Conservation (phyloP, 306 rosid species). For the Sophora flavescens region DNA sequence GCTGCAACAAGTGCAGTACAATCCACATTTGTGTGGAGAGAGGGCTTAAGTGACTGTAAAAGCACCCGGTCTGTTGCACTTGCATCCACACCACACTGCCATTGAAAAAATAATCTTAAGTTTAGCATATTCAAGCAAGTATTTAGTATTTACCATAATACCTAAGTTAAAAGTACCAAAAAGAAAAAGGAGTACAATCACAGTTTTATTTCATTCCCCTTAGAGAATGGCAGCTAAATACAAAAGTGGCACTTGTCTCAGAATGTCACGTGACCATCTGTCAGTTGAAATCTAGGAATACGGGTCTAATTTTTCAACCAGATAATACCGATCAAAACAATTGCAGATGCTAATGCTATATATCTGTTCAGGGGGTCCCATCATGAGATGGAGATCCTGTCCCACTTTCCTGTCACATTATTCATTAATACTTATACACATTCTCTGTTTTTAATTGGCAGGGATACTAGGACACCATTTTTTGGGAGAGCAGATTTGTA, state of each 20-base stretch:
- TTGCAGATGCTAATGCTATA: not conserved
- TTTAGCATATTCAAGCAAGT: slow-evolving; percentile 36
- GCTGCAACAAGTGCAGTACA: slow-evolving; percentile 91
- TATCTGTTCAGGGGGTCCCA: not conserved
- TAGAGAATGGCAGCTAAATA: not conserved
- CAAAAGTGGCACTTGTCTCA: not conserved
- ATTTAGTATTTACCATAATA: slow-evolving; percentile 15
- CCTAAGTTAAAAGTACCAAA: slow-evolving; percentile 2
- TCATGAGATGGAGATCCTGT: too few species aligned
- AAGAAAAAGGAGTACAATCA: slow-evolving; percentile 4
- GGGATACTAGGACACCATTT: too few species aligned
- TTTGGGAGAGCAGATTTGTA: too few species aligned
- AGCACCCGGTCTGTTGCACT: slow-evolving; percentile 73
- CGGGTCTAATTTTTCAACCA: slow-evolving; percentile 8
- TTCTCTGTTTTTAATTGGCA: too few species aligned
- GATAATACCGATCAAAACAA: slow-evolving; percentile 7
- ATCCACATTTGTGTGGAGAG: slow-evolving; percentile 83
- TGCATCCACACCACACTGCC: slow-evolving; percentile 85
- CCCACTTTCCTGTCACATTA: too few species aligned
- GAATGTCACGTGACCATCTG: not conserved
- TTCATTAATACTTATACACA: too few species aligned
- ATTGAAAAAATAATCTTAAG: slow-evolving; percentile 39
- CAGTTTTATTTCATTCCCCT: slow-evolving; percentile 5
- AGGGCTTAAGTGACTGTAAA: slow-evolving; percentile 86
- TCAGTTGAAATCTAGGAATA: slow-evolving; percentile 24